Base-by-base conservation (phyloP, 192 early-diverging fungal genomes). In the Rhizophagus sp. region DNA sequence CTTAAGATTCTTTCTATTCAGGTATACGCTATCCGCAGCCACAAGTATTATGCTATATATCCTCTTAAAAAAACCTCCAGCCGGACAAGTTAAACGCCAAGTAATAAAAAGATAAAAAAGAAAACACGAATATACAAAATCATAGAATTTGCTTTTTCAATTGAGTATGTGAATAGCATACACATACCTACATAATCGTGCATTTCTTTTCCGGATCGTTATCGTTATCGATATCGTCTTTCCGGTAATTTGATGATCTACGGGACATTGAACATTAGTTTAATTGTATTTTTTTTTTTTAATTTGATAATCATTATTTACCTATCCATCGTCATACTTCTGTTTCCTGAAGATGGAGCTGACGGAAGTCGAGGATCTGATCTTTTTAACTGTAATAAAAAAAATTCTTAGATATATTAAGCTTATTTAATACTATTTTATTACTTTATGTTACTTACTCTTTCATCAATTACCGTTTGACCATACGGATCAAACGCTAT, bases 31-130 rank as follows among this genome's bases (percentile, higher is more conserved):
- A 12, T 91, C 91, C 36, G 85, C 86, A 17, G 88, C 91, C 12
- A 95, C 93, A 41, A 85, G 87, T 39, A 88, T 81, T 4, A 95
- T 95, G 93, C 85, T 95, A 10, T 88, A 86, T 52, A 86, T 84
- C 66, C 82, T 90, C 36, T 82, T 94, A 65, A 89, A 88, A 82
- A 88, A 88, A 15, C 92, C 92, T 44, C 83, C 81, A 62, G 50
- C 79, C 15, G 77, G 77, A 52, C 74, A 64, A 22, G 57, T 76
- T 19, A 33, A 39, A 63, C 74, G 74, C 34, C 57, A 76, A 44
- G 4, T 41, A 17, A 76, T 76, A 52, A 62, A 63, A 76, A 62
- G 74, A 24, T 76, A 76, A 74, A 71, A 39, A 25, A 66, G 30
- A 66, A 15, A 25, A 66, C 44, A 47, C 44, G 44, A 47, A 47